Conservation (phyloP, 2,329 filamentous ascomycete genomes). For the Penicillium sp. region DNA sequence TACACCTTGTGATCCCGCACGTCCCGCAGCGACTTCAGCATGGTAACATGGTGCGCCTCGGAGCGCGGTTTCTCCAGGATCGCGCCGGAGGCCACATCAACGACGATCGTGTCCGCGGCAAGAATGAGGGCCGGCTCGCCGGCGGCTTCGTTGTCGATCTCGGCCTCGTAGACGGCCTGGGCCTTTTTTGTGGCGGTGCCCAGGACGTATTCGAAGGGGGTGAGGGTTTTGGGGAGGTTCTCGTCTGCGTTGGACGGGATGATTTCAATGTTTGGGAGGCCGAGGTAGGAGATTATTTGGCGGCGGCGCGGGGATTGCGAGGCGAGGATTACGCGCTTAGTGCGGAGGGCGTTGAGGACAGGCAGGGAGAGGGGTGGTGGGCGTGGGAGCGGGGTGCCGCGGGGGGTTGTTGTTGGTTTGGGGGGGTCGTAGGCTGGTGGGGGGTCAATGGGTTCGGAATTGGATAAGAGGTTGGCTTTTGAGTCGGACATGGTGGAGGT, state of each 20-base stretch:
- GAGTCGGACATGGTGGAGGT: constrained; percentile 30
- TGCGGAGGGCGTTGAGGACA: constrained; percentile 72
- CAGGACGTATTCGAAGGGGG: constrained; percentile 87
- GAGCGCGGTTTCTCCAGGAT: constrained; percentile 90
- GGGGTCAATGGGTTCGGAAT: constrained; percentile 26
- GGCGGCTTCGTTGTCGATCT: constrained; percentile 56
- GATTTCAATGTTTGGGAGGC: constrained; percentile 79
- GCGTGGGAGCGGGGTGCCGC: constrained; percentile 35
- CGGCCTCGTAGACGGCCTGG: constrained; percentile 67
- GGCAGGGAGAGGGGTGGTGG: constrained; percentile 72
- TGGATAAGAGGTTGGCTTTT: constrained; percentile 29
- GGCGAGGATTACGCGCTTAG: constrained; percentile 82
- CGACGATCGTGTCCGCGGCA: constrained; percentile 87
- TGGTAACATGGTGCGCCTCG: constrained; percentile 77
- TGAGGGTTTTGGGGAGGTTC: constrained; percentile 76
- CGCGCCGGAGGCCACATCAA: constrained; percentile 66
- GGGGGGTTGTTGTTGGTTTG: constrained; percentile 16
- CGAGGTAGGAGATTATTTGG: constrained; percentile 76
- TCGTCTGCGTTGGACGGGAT: constrained; percentile 81
- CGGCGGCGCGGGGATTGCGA: constrained; percentile 84
- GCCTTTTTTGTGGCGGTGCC: constrained; percentile 84
- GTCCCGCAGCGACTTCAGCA: constrained; percentile 81
- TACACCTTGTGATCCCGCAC: constrained; percentile 76
- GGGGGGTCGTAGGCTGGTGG: constrained; percentile 39
- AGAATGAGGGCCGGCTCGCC: constrained; percentile 83